Percentiles rank a stretch among this genome's conserved stretches.
Conservation (phyloP, 176 grass and related monocot genomes). For the Oryza officinalis region DNA sequence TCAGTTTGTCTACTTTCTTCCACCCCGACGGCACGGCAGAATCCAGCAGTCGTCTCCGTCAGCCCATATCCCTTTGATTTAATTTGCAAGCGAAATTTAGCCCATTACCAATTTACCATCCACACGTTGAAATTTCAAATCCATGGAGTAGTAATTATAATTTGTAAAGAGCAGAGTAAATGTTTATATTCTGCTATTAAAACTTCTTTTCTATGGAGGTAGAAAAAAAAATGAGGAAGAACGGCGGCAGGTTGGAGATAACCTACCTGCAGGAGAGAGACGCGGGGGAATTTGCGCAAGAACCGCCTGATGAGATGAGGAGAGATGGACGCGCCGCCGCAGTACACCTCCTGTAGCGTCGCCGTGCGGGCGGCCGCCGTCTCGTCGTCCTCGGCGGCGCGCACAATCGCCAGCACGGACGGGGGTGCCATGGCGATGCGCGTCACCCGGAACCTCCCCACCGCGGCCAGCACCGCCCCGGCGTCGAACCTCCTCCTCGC, state of each 20-base stretch:
- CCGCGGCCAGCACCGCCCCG: neutral
- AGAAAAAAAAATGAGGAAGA: neutral
- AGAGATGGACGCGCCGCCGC: conserved; percentile 34
- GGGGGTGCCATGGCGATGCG: conserved; percentile 42
- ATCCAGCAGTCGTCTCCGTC: conserved; percentile 48
- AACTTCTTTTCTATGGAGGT: no score
- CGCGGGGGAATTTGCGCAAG: conserved; percentile 29
- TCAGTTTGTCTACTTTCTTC: conserved; percentile 29
- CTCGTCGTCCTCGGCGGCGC: conserved; percentile 24
- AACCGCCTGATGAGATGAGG: conserved; percentile 32
- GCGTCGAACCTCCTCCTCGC: conserved; percentile 36
- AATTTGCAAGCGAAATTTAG: no score
- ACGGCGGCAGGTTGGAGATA: neutral
- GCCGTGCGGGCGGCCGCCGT: neutral
- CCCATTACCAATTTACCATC: no score
- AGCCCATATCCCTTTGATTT: conserved; percentile 55
- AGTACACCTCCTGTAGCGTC: conserved; percentile 23
- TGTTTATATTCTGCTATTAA: no score
- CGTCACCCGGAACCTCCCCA: conserved; percentile 25
- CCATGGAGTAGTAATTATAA: no score
- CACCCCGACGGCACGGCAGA: conserved; percentile 15
- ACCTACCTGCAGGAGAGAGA: conserved; percentile 24
- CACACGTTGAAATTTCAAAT: no score
- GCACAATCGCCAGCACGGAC: conserved; percentile 36
- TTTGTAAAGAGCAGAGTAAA: no score